Percentiles rank a stretch among this genome's conserved stretches.
Conservation (phyloP, 208 protist genomes). For the Trichomonas vaginalis region DNA sequence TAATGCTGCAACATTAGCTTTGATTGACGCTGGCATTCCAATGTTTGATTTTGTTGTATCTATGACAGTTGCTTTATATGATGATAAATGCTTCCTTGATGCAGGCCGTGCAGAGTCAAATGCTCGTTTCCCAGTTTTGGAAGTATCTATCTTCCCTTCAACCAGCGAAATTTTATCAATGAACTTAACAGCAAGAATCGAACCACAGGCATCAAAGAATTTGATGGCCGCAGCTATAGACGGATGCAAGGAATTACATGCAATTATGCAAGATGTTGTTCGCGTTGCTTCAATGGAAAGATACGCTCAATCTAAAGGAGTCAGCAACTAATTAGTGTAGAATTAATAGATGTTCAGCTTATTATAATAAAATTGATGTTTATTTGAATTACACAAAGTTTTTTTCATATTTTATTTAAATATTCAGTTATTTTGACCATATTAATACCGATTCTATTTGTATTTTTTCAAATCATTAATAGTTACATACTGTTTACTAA, state of each 20-base stretch:
- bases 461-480: background rate
- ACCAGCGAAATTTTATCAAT: background rate
- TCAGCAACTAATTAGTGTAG: background rate
- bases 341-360: background rate
- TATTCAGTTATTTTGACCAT: background rate
- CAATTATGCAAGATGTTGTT: background rate
- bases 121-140: background rate
- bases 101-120: background rate
- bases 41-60: constrained; percentile 59
- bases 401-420: background rate
- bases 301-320: background rate
- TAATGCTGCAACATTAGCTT: constrained; percentile 60
- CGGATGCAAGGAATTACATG: background rate
- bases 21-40: constrained; percentile 64
- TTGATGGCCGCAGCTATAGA: background rate
- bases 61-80: constrained; percentile 48
- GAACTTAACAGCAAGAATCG: background rate
- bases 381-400: background rate
- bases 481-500: background rate
- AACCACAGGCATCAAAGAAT: background rate
- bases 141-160: background rate
- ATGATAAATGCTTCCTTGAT: constrained; percentile 4
- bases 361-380: background rate
- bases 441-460: background rate
- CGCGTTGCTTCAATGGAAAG: background rate